Evolutionary conservation across 345 rosid species (phyloP).

Genomic region (Acer campestre): DNA sequence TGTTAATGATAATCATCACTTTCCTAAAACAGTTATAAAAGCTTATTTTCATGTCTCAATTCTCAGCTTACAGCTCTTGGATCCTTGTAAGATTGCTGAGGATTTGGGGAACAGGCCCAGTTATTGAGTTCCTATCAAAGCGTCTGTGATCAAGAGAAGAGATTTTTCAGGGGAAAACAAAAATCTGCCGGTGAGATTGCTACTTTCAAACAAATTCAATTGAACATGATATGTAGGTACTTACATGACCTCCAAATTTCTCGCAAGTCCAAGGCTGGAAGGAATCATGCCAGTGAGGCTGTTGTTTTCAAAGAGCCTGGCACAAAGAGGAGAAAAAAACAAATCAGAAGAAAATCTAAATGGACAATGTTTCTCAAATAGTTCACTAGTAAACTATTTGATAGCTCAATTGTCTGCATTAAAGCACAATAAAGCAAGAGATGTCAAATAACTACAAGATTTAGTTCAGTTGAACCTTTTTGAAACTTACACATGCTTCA

Average conservation of each 20-base stretch:
- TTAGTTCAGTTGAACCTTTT: background rate
- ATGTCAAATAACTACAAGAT: conserved; percentile 2
- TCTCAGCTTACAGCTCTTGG: conserved; percentile 60
- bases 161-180: conserved; percentile 8
- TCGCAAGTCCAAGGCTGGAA: conserved; percentile 54
- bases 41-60: background rate
- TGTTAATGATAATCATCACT: background rate
- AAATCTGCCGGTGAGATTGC: conserved; percentile 44
- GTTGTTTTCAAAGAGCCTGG: conserved; percentile 50
- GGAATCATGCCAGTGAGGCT: conserved; percentile 46
- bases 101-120: conserved; percentile 47
- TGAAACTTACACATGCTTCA: conserved; percentile 46
- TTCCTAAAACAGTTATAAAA: background rate
- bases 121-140: conserved; percentile 60
- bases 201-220: conserved; percentile 43
- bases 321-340: background rate
- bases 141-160: conserved; percentile 49
- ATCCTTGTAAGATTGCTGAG: conserved; percentile 54
- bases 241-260: conserved; percentile 62
- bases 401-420: background rate
- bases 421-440: background rate
- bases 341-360: background rate
- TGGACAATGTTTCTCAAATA: background rate
- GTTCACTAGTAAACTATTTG: background rate
- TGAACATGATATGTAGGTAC: conserved; percentile 34